Evolutionary conservation across 768 basidiomycete genomes (phyloP), one percentile per base, ranked within the genome.

Genomic region (Collybia mongolica): DNA sequence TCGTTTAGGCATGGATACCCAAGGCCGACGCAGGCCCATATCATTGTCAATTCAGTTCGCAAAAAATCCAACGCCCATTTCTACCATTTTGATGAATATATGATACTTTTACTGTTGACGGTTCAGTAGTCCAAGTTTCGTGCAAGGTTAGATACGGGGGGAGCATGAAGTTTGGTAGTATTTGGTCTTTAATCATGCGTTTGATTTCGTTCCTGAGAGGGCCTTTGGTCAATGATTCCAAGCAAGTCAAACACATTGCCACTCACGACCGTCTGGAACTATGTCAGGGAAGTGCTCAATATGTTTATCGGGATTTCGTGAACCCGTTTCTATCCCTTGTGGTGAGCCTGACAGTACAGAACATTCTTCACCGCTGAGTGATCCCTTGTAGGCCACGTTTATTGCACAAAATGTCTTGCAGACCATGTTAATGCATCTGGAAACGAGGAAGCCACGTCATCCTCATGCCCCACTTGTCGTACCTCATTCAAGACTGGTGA

Each of bases 271-370:
- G 2, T 41, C 29, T 18, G 7, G 39, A 9, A 46, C 35, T 44
- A 70, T 70, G 67, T 28, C 65, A 42, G 52, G 56, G 20, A 63
- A 70, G 26, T 86, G 84, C 65, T 72, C 78, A 32, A 82, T 86
- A 48, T 87, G 85, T 53, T 69, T 87, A 7, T 73, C 73, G 2
- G 53, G 55, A 1, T 65, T 80, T 54, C 76, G 74, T 29, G 76
- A 75, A 14, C 84, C 85, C 0, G 79, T 83, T 4, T 81, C 71
- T 36, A 65, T 82, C 1, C 83, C 84, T 9, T 86, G 85, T 60
- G 84, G 84, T 85, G 54, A 50, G 78, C 57, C 18, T 32, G 32
- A n/a, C 15, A 12, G 2, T 17, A 11, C 37, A n/a, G 12, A 32
- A 28, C 2, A 14, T 24, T 29, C 18, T 17, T 11, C 12, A 44